Base-by-base conservation (phyloP, 2,329 filamentous ascomycete species). In the Plenodomus lindquistii region DNA sequence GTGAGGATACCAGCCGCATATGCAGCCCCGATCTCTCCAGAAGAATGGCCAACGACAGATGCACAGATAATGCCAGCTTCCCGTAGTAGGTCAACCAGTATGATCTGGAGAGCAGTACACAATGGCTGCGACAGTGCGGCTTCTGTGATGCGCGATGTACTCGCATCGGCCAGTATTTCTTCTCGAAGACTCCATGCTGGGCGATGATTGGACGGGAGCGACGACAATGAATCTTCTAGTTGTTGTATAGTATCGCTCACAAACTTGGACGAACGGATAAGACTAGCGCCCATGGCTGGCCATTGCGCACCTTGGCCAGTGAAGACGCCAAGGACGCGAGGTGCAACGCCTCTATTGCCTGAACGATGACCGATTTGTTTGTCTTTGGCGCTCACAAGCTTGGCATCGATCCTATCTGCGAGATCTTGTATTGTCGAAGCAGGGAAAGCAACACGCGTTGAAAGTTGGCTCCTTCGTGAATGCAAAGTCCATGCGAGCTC, bases 11-110 rank as follows among this genome's bases (percentile, higher is more conserved):
- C 71, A 8, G 63, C 61, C 4, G 61, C 65, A 27, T 75, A 74
- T 2, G 70, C 61, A 1, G 73, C 73, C 0, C 67, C 73, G 10
- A 75, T 73, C 43, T 77, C 74, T 5, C 74, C 74, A 5, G 73
- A 67, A 0, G 71, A 74, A 44, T 77, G 75, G 1, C 75, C 75
- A 8, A 77, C 67, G 1, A 75, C 63, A 0, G 69, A 69, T 8
- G 56, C 19, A 0, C 73, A 66, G 0, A 18, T 29, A 4, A 73
- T 37, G 0, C 67, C 68, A 15, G 60, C 57, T 0, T 46, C 44
- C 2, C 47, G 10, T 0, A 75, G 56, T 0, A 76, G 43, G 1
- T 69, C 60, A 10, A 60, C 56, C 0, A 75, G 47, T 0, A 62
- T 57, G 37, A 69, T 61, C 40, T 77, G 75, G 21, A 77, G 56